These are phyloP conservation scores for Fremontodendron californicum DNA, from an alignment of 345 rosid species.

Conservation along the genomic window DNA sequence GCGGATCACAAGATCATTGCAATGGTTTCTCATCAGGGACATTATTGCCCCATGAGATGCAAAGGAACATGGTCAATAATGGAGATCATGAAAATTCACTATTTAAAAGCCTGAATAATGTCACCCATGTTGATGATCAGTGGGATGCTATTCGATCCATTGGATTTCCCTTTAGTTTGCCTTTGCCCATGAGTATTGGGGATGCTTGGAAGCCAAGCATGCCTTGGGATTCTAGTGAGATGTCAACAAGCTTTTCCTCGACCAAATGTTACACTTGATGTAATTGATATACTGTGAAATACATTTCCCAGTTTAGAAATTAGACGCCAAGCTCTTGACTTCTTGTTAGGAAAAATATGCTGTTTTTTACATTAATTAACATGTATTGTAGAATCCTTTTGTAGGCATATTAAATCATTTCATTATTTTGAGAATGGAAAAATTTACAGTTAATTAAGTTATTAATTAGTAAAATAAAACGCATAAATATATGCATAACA, in stretches of 20 bases:
- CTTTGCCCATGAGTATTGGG: slow-evolving; percentile 20
- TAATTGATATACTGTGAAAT: slow-evolving; percentile 1
- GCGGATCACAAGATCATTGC: slow-evolving; percentile 28
- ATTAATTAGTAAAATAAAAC: neutral
- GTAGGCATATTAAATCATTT: neutral
- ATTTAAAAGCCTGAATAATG: slow-evolving; percentile 11
- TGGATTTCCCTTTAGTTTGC: slow-evolving; percentile 36
- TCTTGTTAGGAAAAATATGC: neutral
- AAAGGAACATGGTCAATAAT: slow-evolving; percentile 6
- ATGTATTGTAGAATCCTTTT: slow-evolving; percentile 3
- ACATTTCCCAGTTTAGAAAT: neutral
- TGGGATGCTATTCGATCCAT: slow-evolving; percentile 23
- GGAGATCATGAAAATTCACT: slow-evolving; percentile 12
- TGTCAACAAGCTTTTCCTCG: slow-evolving; percentile 24
- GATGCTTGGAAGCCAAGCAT: slow-evolving; percentile 37
- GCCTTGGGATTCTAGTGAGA: slow-evolving; percentile 34
- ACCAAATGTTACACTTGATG: slow-evolving; percentile 32
- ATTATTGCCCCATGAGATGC: slow-evolving; percentile 27
- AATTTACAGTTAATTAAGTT: neutral
- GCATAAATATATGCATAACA: neutral
- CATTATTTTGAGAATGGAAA: neutral
- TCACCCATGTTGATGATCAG: slow-evolving; percentile 22
- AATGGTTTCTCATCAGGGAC: slow-evolving; percentile 15
- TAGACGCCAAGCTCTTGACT: neutral
- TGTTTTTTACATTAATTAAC: neutral